These are phyloP conservation scores for Bipolaris gigantea DNA, from an alignment of 2,329 filamentous ascomycete species.

Conservation along the genomic window DNA sequence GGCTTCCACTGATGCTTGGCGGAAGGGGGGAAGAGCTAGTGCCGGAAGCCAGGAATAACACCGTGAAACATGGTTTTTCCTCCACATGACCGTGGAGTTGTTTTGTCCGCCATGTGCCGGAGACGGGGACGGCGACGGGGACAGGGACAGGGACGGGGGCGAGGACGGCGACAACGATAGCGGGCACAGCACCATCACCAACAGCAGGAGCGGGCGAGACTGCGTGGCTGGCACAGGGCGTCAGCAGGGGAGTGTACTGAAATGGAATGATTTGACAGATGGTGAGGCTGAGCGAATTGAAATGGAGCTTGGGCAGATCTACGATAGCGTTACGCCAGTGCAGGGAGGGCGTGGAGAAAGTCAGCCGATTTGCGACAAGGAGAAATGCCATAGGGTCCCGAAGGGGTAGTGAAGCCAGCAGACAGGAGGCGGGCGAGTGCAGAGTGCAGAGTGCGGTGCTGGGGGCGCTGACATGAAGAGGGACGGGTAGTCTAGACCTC, in stretches of 20 bases:
- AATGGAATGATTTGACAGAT: neutral
- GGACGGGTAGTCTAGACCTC: conserved; percentile 1
- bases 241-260: neutral
- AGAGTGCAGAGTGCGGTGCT: no score
- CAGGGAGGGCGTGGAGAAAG: conserved; percentile 3
- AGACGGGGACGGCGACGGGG: neutral
- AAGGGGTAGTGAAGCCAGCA: conserved; percentile 1
- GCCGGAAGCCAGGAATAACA: neutral
- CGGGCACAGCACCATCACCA: neutral
- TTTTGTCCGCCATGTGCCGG: neutral
- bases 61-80: neutral
- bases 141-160: no score
- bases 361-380: conserved; percentile 1
- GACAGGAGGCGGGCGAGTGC: neutral
- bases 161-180: no score
- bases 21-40: neutral
- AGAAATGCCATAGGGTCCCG: neutral
- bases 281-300: neutral
- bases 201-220: neutral
- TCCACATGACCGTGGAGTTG: neutral
- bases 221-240: neutral
- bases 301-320: conserved; percentile 4
- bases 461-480: conserved; percentile 3
- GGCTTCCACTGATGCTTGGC: no score
- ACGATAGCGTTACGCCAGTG: conserved; percentile 1